Conservation (phyloP, 352 stramenopile genomes). For the Globisporangium radiosum region DNA sequence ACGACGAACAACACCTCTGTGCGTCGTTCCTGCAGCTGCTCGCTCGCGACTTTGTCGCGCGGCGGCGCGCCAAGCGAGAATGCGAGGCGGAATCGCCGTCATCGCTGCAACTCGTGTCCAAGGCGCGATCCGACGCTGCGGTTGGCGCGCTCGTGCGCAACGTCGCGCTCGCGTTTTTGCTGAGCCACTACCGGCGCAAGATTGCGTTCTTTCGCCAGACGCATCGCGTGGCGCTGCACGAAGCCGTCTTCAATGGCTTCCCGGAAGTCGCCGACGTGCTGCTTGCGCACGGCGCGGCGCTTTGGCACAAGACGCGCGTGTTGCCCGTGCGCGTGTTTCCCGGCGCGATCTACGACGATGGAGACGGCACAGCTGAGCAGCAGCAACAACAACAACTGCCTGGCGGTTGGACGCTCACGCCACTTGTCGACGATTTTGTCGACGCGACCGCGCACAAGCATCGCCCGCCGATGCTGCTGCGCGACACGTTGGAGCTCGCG, state of each 20-base stretch:
- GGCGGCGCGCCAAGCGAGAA: slow-evolving; percentile 12
- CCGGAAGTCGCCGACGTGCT: slow-evolving; percentile 45
- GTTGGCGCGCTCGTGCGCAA: slow-evolving; percentile 47
- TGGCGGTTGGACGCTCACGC: slow-evolving; percentile 47
- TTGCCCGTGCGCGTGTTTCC: slow-evolving; percentile 44
- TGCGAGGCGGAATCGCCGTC: slow-evolving; percentile 1
- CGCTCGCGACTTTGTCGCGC: slow-evolving; percentile 40
- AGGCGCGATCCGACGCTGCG: slow-evolving; percentile 33
- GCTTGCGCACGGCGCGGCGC: slow-evolving; percentile 34
- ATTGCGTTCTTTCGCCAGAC: slow-evolving; percentile 44
- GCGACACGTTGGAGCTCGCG: slow-evolving; percentile 44
- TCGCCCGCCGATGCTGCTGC: slow-evolving; percentile 27
- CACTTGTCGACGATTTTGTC: slow-evolving; percentile 13
- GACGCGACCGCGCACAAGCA: not conserved
- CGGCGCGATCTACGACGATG: slow-evolving; percentile 9
- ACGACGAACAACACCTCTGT: slow-evolving; percentile 49
- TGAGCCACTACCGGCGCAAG: slow-evolving; percentile 43
- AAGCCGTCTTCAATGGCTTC: slow-evolving; percentile 66
- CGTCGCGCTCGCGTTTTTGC: slow-evolving; percentile 53
- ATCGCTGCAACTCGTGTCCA: slow-evolving; percentile 1
- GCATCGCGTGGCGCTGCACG: slow-evolving; percentile 63
- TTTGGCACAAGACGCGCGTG: slow-evolving; percentile 60
- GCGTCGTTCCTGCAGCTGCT: slow-evolving; percentile 61
- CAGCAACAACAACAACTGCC: slow-evolving; percentile 11
- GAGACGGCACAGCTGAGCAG: not conserved